A percentile compares a stretch with the other conserved stretches of the same genome.
These are phyloP conservation scores for Kalmusia sp. DNA, from an alignment of 2,329 filamentous ascomycete species.

Conservation along the genomic window DNA sequence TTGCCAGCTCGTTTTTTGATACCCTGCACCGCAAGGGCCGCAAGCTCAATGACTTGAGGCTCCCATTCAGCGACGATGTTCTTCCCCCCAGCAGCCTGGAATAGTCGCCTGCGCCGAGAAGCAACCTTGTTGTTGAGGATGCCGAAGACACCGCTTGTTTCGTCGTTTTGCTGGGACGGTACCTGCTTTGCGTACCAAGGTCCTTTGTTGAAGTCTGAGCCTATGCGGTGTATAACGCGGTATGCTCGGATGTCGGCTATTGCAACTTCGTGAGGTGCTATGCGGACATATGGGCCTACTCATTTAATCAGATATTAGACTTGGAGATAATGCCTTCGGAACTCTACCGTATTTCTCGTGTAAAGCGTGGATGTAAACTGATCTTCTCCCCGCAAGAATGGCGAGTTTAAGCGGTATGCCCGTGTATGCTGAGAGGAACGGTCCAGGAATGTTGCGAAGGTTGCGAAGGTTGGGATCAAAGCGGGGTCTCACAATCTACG, in stretches of 20 bases:
- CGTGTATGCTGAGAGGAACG: neutral
- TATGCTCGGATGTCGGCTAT: constrained; percentile 38
- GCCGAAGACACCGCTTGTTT: constrained; percentile 43
- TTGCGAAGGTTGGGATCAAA: neutral
- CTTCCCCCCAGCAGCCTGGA: constrained; percentile 44
- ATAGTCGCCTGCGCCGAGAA: constrained; percentile 43
- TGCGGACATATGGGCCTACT: constrained; percentile 35
- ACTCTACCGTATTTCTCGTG: neutral
- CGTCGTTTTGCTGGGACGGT: constrained; percentile 20
- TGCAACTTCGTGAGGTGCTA: constrained; percentile 39
- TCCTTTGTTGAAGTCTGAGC: constrained; percentile 36
- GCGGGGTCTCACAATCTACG: neutral
- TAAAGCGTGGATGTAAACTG: neutral
- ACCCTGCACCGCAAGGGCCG: constrained; percentile 38
- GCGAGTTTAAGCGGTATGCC: neutral
- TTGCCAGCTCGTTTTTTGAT: constrained; percentile 34
- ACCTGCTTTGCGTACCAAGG: constrained; percentile 32
- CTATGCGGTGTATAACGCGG: constrained; percentile 39
- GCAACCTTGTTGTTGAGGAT: constrained; percentile 47
- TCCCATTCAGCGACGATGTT: constrained; percentile 47
- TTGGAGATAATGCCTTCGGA: too few relatives aligned
- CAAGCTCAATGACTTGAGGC: constrained; percentile 39
- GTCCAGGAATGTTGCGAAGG: neutral
- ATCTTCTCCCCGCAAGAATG: neutral
- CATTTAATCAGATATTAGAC: neutral